Conservation (phyloP, 2,329 filamentous ascomycete species). For the Waltergamsia citrina region DNA sequence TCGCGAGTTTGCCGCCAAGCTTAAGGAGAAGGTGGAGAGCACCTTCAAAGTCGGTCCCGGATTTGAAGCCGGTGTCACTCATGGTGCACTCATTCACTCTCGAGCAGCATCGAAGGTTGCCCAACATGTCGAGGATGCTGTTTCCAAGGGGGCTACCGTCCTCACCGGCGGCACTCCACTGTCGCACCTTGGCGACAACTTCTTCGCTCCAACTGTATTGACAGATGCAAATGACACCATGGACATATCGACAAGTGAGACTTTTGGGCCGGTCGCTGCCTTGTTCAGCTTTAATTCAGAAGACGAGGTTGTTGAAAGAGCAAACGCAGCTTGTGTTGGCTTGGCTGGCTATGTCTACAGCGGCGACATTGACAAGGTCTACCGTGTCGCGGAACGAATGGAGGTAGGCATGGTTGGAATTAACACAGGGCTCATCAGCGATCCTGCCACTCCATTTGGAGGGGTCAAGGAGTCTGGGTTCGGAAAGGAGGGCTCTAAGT, state of each 20-base stretch:
- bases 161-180: constrained; percentile 41
- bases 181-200: constrained; percentile 48
- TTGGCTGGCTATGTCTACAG: constrained; percentile 15
- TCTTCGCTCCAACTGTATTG: constrained; percentile 62
- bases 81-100: constrained; percentile 51
- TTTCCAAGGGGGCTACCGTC: constrained; percentile 48
- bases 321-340: constrained; percentile 20
- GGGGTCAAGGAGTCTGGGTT: no score
- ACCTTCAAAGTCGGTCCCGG: constrained; percentile 44
- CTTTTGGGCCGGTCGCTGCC: constrained; percentile 9
- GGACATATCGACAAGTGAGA: constrained; percentile 7
- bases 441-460: constrained; percentile 15
- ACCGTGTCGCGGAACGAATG: constrained; percentile 33
- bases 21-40: constrained; percentile 37
- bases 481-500: no score
- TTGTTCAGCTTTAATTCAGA: constrained; percentile 14
- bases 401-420: constrained; percentile 56
- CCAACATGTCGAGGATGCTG: constrained; percentile 47
- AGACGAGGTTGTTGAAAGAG: constrained; percentile 19
- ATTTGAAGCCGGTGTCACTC: constrained; percentile 34
- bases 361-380: constrained; percentile 15
- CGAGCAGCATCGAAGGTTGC: constrained; percentile 51
- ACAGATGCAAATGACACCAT: constrained; percentile 27
- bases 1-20: constrained; percentile 36
- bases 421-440: constrained; percentile 27